Evolutionary conservation across 148 eudicot species (phyloP).

Genomic region (Rhododendron williamsianum): DNA sequence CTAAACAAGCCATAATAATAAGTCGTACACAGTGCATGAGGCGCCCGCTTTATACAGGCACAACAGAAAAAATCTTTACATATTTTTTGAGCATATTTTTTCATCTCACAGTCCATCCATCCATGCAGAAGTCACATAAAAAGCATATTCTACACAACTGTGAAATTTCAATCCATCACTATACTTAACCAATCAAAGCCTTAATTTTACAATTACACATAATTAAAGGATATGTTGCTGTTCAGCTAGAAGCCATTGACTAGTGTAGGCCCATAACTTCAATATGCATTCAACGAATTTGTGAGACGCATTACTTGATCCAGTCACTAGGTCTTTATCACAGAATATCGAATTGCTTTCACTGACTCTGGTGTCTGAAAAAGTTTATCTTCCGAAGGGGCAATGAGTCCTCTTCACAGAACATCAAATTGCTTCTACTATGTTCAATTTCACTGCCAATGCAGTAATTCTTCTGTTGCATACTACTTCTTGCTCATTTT

Average conservation of each 20-base stretch:
- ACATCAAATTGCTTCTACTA: neutral
- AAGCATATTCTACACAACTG: neutral
- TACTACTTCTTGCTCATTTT: neutral
- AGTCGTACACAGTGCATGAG: neutral
- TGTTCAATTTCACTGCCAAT: neutral
- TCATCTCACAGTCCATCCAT: neutral
- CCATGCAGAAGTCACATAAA: neutral
- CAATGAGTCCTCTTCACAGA: neutral
- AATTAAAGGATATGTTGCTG: neutral
- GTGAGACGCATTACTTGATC: neutral
- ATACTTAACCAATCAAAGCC: neutral
- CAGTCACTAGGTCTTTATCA: neutral
- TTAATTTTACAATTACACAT: neutral
- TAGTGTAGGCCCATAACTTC: neutral
- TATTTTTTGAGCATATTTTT: neutral
- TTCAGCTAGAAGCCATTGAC: neutral
- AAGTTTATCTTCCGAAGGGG: neutral
- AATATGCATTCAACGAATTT: neutral
- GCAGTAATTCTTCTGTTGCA: neutral
- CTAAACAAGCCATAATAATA: neutral
- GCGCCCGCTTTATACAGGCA: neutral
- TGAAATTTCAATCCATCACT: neutral
- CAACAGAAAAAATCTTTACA: neutral
- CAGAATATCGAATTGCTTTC: neutral
- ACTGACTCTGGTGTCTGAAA: neutral